A percentile compares a stretch with the other conserved stretches of the same genome.
Evolutionary conservation across 768 basidiomycete genomes (phyloP).

Genomic region (Ephemerocybe angulata): DNA sequence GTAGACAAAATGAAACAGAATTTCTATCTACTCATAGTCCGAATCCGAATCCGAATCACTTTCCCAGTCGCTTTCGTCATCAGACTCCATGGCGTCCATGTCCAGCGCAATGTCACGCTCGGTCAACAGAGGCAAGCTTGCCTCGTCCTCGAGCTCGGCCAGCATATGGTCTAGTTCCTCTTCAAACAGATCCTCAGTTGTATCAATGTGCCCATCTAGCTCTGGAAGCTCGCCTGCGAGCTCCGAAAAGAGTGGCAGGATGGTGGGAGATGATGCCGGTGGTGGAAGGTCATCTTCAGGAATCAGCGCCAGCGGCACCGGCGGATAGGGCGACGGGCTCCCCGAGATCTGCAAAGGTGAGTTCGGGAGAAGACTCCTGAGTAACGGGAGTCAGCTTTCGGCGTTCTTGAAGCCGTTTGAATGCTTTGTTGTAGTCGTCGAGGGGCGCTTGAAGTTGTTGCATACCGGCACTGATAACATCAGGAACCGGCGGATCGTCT

Average conservation of each 20-base stretch:
- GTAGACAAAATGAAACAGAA: too few relatives aligned
- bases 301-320: too few relatives aligned
- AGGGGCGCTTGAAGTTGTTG: slow-evolving; percentile 1
- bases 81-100: background rate
- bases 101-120: background rate
- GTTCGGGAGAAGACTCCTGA: background rate
- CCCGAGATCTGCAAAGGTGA: background rate
- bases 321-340: background rate
- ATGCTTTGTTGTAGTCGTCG: slow-evolving; percentile 8
- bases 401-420: slow-evolving; percentile 10
- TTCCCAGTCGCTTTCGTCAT: background rate
- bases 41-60: background rate
- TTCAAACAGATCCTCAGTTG: background rate
- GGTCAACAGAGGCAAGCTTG: background rate
- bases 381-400: slow-evolving; percentile 8
- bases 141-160: background rate
- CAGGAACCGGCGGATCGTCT: slow-evolving; percentile 13
- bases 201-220: background rate
- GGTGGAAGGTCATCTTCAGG: too few relatives aligned
- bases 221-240: background rate
- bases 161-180: background rate
- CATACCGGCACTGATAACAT: slow-evolving; percentile 12
- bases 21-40: background rate
- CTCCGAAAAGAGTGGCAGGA: too few relatives aligned
- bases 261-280: too few relatives aligned